Evolutionary conservation across 805 yeast species (phyloP).

Genomic region (Kregervanrija fluxuum): DNA sequence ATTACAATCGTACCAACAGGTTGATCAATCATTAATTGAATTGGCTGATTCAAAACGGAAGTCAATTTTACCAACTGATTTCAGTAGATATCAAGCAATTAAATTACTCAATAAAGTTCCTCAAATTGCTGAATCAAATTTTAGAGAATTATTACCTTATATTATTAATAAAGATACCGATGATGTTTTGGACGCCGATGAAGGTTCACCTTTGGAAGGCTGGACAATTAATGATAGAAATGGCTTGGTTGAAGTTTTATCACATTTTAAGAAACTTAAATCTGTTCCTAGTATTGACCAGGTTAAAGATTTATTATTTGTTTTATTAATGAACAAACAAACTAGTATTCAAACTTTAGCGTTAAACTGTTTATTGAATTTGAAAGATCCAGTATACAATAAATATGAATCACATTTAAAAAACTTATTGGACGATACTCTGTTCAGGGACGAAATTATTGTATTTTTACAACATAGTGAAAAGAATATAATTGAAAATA

Average conservation of each 20-base stretch:
- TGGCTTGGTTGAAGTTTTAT: slow-evolving; percentile 52
- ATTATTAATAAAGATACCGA: slow-evolving; percentile 35
- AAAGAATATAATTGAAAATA: slow-evolving; percentile 46
- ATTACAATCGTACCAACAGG: slow-evolving; percentile 28
- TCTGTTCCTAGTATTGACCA: slow-evolving; percentile 44
- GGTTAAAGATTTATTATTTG: slow-evolving; percentile 46
- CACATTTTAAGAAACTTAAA: slow-evolving; percentile 57
- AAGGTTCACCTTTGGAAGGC: slow-evolving; percentile 16
- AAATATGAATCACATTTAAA: slow-evolving; percentile 68
- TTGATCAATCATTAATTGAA: slow-evolving; percentile 31
- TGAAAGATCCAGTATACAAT: slow-evolving; percentile 47
- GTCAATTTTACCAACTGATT: slow-evolving; percentile 32
- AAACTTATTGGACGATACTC: slow-evolving; percentile 72
- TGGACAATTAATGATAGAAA: slow-evolving; percentile 42
- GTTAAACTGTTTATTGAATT: slow-evolving; percentile 59
- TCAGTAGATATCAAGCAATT: slow-evolving; percentile 49
- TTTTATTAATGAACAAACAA: slow-evolving; percentile 53
- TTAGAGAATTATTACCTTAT: slow-evolving; percentile 49
- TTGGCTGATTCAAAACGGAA: slow-evolving; percentile 31
- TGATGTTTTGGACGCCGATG: slow-evolving; percentile 26
- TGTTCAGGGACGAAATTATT: slow-evolving; percentile 79
- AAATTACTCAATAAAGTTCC: slow-evolving; percentile 55
- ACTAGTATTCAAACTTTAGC: slow-evolving; percentile 66
- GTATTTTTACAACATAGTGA: slow-evolving; percentile 49
- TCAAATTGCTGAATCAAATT: slow-evolving; percentile 58